A percentile compares a stretch with the other conserved stretches of the same genome.
Evolutionary conservation across 495 filamentous ascomycete genomes (phyloP).

Genomic region (Apodospora peruviana): DNA sequence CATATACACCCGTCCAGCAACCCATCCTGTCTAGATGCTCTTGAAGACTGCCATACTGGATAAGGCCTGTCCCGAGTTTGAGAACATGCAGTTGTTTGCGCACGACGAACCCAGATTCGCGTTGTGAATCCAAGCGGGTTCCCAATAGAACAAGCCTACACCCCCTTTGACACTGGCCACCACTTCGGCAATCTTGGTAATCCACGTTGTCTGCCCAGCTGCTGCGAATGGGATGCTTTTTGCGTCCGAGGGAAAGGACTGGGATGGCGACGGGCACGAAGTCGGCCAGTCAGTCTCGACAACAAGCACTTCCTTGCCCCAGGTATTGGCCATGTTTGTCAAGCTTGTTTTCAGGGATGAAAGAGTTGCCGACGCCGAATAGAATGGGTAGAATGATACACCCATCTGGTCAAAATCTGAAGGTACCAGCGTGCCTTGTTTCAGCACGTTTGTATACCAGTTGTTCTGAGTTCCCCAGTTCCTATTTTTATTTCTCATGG

Average conservation of each 20-base stretch:
- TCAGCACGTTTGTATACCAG: constrained; percentile 56
- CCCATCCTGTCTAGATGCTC: constrained; percentile 11
- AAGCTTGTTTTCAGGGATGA: constrained; percentile 49
- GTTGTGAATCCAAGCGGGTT: constrained; percentile 65
- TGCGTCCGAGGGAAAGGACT: constrained; percentile 55
- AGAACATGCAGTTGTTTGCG: constrained; percentile 43
- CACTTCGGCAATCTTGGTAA: constrained; percentile 49
- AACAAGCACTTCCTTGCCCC: constrained; percentile 56
- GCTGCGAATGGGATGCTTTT: constrained; percentile 52
- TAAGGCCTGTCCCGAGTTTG: constrained; percentile 22
- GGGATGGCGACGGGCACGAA: constrained; percentile 49
- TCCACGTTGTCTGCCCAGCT: constrained; percentile 54
- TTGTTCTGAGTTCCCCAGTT: constrained; percentile 57
- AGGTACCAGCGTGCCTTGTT: constrained; percentile 41
- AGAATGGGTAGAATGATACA: constrained; percentile 69
- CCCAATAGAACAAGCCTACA: constrained; percentile 63
- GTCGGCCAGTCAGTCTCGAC: constrained; percentile 65
- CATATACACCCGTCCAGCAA: no score
- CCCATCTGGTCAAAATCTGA: constrained; percentile 65
- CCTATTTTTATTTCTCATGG: constrained; percentile 16
- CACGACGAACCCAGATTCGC: constrained; percentile 50
- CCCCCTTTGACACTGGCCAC: constrained; percentile 47
- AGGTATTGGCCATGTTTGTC: constrained; percentile 51
- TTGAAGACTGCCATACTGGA: constrained; percentile 28
- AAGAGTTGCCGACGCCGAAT: constrained; percentile 49